A percentile compares a stretch with the other conserved stretches of the same genome.
Evolutionary conservation across 2,329 filamentous ascomycete genomes (phyloP).

Genomic region (Dryadomyces quercivorus): DNA sequence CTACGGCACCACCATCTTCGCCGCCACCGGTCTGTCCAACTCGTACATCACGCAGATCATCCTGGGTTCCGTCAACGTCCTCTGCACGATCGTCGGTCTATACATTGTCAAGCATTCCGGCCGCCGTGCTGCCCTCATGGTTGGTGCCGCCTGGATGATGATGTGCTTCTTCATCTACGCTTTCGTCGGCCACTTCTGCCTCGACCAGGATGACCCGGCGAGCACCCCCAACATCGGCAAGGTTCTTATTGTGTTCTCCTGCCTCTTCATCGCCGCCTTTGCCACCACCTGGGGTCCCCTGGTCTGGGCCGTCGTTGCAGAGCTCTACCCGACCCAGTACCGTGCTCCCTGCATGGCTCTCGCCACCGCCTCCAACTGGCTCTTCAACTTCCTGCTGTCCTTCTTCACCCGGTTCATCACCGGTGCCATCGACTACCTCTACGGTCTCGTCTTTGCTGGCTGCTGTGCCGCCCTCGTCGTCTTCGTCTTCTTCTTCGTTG

Average conservation of each 20-base stretch:
- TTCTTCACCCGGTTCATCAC: conserved; percentile 5
- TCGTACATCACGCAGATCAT: conserved; percentile 50
- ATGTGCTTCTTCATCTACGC: conserved; percentile 26
- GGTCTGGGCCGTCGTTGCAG: conserved; percentile 41
- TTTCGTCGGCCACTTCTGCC: conserved; percentile 41
- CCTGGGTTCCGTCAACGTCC: conserved; percentile 50
- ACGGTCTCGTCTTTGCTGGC: conserved; percentile 62
- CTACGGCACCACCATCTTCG: conserved; percentile 43
- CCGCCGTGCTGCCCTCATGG: conserved; percentile 48
- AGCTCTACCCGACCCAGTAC: conserved; percentile 49
- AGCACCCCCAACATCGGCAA: conserved; percentile 42
- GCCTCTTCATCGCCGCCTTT: conserved; percentile 66
- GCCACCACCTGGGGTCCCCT: conserved; percentile 54
- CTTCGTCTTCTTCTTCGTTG: conserved; percentile 66
- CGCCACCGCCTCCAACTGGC: conserved; percentile 53
- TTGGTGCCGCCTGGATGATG: conserved; percentile 53
- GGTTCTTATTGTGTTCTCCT: conserved; percentile 37
- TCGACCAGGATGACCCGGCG: conserved; percentile 35
- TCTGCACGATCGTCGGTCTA: conserved; percentile 49
- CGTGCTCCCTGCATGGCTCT: conserved; percentile 53
- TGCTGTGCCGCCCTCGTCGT: conserved; percentile 45
- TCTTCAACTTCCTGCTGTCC: conserved; percentile 16
- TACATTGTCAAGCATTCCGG: conserved; percentile 52
- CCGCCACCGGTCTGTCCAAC: conserved; percentile 30
- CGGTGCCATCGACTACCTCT: conserved; percentile 57